Percentiles rank a stretch among this genome's conserved stretches.
Conservation (phyloP, 2,329 filamentous ascomycete genomes). For the Sodiomyces alkalinus region DNA sequence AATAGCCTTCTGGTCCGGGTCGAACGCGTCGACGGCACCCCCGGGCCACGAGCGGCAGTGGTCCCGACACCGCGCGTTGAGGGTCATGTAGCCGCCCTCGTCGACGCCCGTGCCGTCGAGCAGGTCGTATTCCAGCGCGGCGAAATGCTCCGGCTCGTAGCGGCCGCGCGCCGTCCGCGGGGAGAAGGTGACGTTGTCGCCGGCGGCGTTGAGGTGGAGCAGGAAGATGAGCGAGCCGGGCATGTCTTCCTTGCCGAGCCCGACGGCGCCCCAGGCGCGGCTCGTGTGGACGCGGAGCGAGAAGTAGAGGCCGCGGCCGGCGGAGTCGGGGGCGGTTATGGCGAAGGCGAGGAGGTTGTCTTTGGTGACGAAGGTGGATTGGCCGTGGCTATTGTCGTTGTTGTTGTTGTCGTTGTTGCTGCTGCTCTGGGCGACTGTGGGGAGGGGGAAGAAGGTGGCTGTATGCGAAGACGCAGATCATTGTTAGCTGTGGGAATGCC, state of each 20-base stretch:
- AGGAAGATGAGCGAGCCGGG: conserved; percentile 36
- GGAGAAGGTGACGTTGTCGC: conserved; percentile 38
- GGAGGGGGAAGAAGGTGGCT: too few species aligned
- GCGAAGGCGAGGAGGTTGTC: conserved; percentile 31
- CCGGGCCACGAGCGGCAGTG: conserved; percentile 36
- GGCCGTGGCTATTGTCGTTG: too few species aligned
- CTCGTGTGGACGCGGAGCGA: conserved; percentile 30
- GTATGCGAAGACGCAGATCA: too few species aligned
- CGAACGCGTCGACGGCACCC: conserved; percentile 34
- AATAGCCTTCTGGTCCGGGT: conserved; percentile 31
- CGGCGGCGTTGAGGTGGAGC: conserved; percentile 31
- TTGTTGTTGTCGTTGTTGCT: too few species aligned
- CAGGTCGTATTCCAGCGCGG: conserved; percentile 25
- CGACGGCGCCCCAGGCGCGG: conserved; percentile 37
- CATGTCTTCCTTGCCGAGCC: conserved; percentile 37
- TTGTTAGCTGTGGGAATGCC: too few species aligned
- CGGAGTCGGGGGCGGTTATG: conserved; percentile 30
- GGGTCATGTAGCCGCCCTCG: conserved; percentile 27
- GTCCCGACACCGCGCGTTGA: conserved; percentile 32
- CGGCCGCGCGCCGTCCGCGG: conserved; percentile 34
- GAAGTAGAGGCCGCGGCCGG: conserved; percentile 35
- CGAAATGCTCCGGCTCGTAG: conserved; percentile 33
- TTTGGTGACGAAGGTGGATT: conserved; percentile 28
- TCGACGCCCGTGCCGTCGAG: conserved; percentile 31
- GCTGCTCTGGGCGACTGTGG: too few species aligned